Evolutionary conservation across 1,284 basidiomycete genomes (phyloP), one percentile per base, ranked within the genome.

Genomic region (Austroboletus novae-zelandiae): DNA sequence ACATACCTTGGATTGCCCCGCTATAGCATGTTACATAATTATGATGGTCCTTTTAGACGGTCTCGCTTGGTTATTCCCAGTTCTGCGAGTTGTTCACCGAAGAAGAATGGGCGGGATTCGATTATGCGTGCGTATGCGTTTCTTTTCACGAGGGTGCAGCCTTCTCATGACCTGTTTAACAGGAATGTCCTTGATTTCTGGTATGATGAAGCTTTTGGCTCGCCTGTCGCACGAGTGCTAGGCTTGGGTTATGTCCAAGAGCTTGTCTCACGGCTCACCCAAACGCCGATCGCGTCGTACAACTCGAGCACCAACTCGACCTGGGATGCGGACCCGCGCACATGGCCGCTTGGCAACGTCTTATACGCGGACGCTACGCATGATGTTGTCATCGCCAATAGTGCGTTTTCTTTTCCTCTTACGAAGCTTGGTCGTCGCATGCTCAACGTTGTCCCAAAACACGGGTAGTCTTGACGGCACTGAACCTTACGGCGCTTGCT

Each of bases 61-160:
- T 94, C 36, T 88, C 92, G 0, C 77, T 96, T 14, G 94, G 94
- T 2, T 94, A 89, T 64, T 92, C 89, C 29, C 86, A 83, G 57
- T 97, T 96, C 71, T 98, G 95, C 61, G 80, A 81, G 46, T 74
- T 98, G 1, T 98, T 98, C 70, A 94, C 89, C 0, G 76, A 88
- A 61, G 85, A 91, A 41, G 94, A 97, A 67, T 94, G 92, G 86
- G 80, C 87, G 59, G 91, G 90, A 10, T 95, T 92, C 66, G 81
- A 92, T 65, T 95, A 94, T 54, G 75, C 83, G 81, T 89, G 60
- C 54, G 84, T 74, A 8, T 6, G n/a, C 36, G 9, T 27, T 23
- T 23, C 20, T 23, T 23, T 23, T 23, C 20, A 23, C 27, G 27
- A 27, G 27, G 20, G 20, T 23, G 20, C 20, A 23, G 20, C 20